Base-by-base conservation (phyloP, 75 land plant species). In the Azolla pinnata region DNA sequence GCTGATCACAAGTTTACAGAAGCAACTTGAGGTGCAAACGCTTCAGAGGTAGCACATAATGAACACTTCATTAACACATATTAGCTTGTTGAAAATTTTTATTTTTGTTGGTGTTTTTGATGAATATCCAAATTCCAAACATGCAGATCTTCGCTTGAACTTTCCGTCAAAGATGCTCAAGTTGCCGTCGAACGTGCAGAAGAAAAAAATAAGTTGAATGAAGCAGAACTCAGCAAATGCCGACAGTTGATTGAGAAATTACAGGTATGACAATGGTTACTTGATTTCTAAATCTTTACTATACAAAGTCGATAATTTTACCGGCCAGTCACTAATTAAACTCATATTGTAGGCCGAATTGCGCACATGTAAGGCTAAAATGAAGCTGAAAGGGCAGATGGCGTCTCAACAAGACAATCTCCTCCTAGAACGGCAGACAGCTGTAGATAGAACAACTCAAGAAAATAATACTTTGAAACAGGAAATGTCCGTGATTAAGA, bases 311-410 rank as follows among this genome's bases (percentile, higher is more conserved):
- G 12, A 5, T 12, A 35, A 35, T 35, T 35, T 35, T 35, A 35
- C 40, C 40, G 12, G 40, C 40, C 12, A 12, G 40, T 12, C 12
- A n/a, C n/a, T n/a, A n/a, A n/a, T 35, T 35, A 12, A 5, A 5
- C 10, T 35, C 12, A 12, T 12, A 35, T 35, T 47, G n/a, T 32
- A 71, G 73, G 62, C 42, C 27, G 73, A 71, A 24, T 38, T 71
- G 44, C 67, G 73, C 10, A 30, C 73, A 34, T 46, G 54, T 17
- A 71, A 71, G 34, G 50, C 59, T 12, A 71, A 71, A 56, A 61
- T 71, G 54, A 71, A 71, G 54, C 53, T 58, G 28, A 71, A 71
- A 59, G 73, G 64, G 21, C 73, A 71, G 48, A 62, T 71, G 17
- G 33, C 62, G 23, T 34, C 42, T 5, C 73, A 71, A 53, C 73